phyloP scores from a whole-genome alignment of 2,329 filamentous ascomycete genomes.

The Didymellaceae sp. region DNA sequence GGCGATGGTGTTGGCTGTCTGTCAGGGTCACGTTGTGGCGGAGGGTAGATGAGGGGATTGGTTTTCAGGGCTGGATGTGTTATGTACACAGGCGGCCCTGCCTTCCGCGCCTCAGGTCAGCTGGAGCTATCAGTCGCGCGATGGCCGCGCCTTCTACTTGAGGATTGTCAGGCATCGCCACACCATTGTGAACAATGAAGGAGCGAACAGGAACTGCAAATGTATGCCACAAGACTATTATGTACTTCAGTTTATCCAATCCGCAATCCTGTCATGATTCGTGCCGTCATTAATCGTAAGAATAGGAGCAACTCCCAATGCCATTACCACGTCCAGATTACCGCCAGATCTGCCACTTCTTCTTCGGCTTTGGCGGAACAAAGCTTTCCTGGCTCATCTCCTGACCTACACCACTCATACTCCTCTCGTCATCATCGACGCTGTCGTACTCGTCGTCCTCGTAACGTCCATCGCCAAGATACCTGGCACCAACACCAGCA shows the following conservation, averaged over 20 bases:
- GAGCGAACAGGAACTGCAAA: not conserved
- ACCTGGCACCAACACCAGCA: slow-evolving; percentile 39
- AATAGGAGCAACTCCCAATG: not conserved
- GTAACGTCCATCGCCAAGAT: slow-evolving; percentile 41
- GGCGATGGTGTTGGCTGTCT: not conserved
- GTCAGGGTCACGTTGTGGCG: not conserved
- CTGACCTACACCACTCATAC: slow-evolving; percentile 37
- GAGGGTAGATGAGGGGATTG: not conserved
- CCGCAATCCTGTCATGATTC: not conserved
- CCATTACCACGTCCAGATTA: slow-evolving; percentile 10
- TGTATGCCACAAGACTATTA: slow-evolving; percentile 5
- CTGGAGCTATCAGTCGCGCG: too few relatives aligned
- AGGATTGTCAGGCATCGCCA: not conserved
- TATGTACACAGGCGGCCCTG: too few relatives aligned
- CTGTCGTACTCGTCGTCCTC: slow-evolving; percentile 41
- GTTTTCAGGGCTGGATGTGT: not conserved
- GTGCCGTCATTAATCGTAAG: slow-evolving; percentile 9
- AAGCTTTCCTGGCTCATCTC: slow-evolving; percentile 42
- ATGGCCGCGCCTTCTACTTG: not conserved
- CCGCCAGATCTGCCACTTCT: slow-evolving; percentile 48
- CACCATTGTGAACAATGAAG: not conserved
- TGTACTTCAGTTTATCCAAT: not conserved
- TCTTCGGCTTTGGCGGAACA: slow-evolving; percentile 48
- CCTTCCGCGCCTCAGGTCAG: too few relatives aligned
- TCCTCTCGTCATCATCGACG: slow-evolving; percentile 28